Evolutionary conservation across 179 eudicot genomes (phyloP), one percentile per base, ranked within the genome.

Genomic region (Nepenthes alata): DNA sequence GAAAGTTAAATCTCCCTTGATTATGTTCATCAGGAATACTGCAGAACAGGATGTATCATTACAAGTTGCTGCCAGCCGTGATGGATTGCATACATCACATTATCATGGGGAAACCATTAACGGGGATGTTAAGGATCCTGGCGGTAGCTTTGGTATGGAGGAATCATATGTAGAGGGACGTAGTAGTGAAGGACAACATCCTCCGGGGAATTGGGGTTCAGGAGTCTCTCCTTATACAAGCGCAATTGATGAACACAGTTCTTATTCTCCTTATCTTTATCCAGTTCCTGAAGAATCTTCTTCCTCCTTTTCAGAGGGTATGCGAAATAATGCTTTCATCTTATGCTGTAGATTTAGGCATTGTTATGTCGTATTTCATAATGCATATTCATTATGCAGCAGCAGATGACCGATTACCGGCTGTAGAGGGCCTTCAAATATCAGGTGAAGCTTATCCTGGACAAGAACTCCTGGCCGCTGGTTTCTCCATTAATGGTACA

Each of bases 381-480:
- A 45, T 11, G 34, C 51, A 14, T 62, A 58, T 50, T 59, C 47
- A 35, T 61, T 72, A 37, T 70, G 62, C 88, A 89, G 96, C 89
- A 71, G 98, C 86, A 74, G 98, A 91, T 71, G 96, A 84, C 56
- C 88, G 86, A 51, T 70, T 89, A 49, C 98, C 98, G 52, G 88
- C 81, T 44, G 85, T 91, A 65, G 82, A 86, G 54, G 91, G 78
- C 62, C 95, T 91, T 63, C 98, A 91, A 66, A 91, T 91, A 71
- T 77, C 96, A 59, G 98, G 98, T 66, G 98, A 89, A 50, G 82
- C 96, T 59, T 91, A 73, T 76, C 96, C 98, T 61, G 98, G 98
- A 47, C 80, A 70, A 56, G 83, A 81, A 66, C 91, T 91, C 65
- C 83, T 73, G 76, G 98, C 96, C 37, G 60, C 84, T 62, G 98